Base-by-base conservation (phyloP, 495 filamentous ascomycete species). In the Hypoxylon fragiforme region DNA sequence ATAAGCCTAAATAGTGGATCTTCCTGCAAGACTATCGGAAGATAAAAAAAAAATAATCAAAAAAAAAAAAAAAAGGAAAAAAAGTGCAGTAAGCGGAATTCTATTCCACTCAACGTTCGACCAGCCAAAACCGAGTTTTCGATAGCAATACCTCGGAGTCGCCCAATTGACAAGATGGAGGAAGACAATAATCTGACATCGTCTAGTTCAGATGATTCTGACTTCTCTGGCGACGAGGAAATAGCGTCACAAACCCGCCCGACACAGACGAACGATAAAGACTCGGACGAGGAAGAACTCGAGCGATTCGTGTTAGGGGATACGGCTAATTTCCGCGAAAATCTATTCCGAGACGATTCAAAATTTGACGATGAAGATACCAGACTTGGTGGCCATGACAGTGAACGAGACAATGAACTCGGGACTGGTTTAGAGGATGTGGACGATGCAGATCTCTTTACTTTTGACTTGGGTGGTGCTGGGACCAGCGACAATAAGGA, bases 291-390 rank as follows among this genome's bases (percentile, higher is more conserved):
- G 65, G 80, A 82, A 62, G 90, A 90, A 67, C 81, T 97, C 12
- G 91, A 96, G 72, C 79, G 81, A 52, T 76, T 95, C 51, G 86
- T 97, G 1, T 88, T 97, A 41, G 92, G 92, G 21, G 88, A 94
- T 63, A 79, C 86, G 35, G 80, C 80, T n/a, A 89, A 85, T 20
- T 96, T 96, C 67, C 81, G 82, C 37, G 79, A 82, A 34, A 85
- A 83, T 39, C 74, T 96, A 57, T 84, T 85, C 49, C 69, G 72
- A 54, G 62, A 70, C 42, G 68, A 72, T 18, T 62, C 60, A 0
- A 54, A 63, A 20, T 52, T 28, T 2, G 55, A 55, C 3, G 57
- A 59, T 30, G 64, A 41, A 3, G 30, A 47, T 4, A 7, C 12
- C 26, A 13, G n/a, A 9, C 42, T 36, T 24, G 26, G 44, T 14